Base-by-base conservation (phyloP, 345 rosid genomes). In the Eucalyptus tenuipes region DNA sequence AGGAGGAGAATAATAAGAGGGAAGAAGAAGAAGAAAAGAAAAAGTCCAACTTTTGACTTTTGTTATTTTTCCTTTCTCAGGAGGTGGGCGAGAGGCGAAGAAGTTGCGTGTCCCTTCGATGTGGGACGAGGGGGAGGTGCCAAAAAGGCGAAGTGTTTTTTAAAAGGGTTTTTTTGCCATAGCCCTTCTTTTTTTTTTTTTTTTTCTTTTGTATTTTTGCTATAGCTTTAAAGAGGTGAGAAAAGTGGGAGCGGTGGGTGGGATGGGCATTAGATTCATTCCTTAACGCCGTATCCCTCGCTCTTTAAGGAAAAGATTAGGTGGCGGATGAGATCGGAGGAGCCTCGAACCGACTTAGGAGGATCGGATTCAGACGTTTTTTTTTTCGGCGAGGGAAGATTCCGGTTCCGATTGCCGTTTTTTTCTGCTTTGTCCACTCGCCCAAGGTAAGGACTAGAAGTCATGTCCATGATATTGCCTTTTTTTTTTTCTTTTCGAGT, bases 11-110 rank as follows among this genome's bases (percentile, higher is more conserved):
- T 1, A 7, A 18, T 14, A 10, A 37, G 14, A 4, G 12, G 1
- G 27, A 1, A 6, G 15, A 44, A 18, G 27, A 8, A 3, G 5
- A 4, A 15, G 31, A 47, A 17, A 44, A 20, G 17, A 66, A 48
- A 87, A 68, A 48, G 88, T 87, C 88, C 47, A 68, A 82, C 59
- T 68, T 66, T 66, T 87, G 88, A 87, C 57, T 48, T 48, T 6
- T 20, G 47, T 0, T 52, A 20, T 5, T 9, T 1, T 11, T 10
- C 2, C 61, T 2, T 2, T 55, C 61, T 24, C 13, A 4, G 13
- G 61, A 27, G 29, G 27, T 6, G 9, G 40, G 64, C 5, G 75
- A 8, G 9, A 0, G 33, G 37, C 16, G 7, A 10, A 31, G 42
- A 25, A 13, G 79, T 8, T 8, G 40, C 40, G 79, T 4, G 79